A percentile compares a stretch with the other conserved stretches of the same genome.
phyloP scores from a whole-genome alignment of 306 rosid genomes.

The Vigna trinervia region DNA sequence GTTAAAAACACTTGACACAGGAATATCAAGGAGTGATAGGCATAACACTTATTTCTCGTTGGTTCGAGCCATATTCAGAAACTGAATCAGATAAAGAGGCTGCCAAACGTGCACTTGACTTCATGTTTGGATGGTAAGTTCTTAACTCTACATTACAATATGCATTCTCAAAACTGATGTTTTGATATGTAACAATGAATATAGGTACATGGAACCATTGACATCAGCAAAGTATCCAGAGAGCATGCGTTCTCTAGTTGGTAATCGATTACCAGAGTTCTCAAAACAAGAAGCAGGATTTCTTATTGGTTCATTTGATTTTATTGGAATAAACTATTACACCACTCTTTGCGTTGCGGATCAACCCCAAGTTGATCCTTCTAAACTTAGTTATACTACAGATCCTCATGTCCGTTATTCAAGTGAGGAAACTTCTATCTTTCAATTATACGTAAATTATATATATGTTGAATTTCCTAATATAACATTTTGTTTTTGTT shows the following conservation, averaged over 20 bases:
- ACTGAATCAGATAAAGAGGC: slow-evolving; percentile 47
- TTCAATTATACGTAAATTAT: not conserved
- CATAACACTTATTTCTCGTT: slow-evolving; percentile 48
- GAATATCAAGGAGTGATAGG: slow-evolving; percentile 66
- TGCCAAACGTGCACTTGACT: slow-evolving; percentile 58
- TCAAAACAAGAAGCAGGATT: slow-evolving; percentile 35
- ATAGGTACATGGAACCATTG: slow-evolving; percentile 65
- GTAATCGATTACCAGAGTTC: slow-evolving; percentile 59
- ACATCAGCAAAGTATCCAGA: slow-evolving; percentile 63
- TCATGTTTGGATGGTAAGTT: slow-evolving; percentile 74
- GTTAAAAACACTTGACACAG: slow-evolving; percentile 18
- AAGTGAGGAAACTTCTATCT: slow-evolving; percentile 35
- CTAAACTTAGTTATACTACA: slow-evolving; percentile 29
- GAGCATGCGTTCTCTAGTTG: slow-evolving; percentile 54
- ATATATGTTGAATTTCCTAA: not conserved
- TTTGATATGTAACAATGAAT: not conserved
- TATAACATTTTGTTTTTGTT: not conserved
- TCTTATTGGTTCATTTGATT: slow-evolving; percentile 60
- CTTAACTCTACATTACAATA: not conserved
- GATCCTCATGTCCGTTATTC: slow-evolving; percentile 46
- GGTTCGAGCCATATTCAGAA: slow-evolving; percentile 57
- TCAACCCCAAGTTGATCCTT: not conserved
- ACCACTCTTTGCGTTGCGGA: slow-evolving; percentile 54
- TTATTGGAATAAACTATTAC: slow-evolving; percentile 72
- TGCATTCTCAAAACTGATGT: no score